These are phyloP conservation scores for Colletotrichum spaethianum DNA, from an alignment of 2,329 filamentous ascomycete species.

Conservation along the genomic window DNA sequence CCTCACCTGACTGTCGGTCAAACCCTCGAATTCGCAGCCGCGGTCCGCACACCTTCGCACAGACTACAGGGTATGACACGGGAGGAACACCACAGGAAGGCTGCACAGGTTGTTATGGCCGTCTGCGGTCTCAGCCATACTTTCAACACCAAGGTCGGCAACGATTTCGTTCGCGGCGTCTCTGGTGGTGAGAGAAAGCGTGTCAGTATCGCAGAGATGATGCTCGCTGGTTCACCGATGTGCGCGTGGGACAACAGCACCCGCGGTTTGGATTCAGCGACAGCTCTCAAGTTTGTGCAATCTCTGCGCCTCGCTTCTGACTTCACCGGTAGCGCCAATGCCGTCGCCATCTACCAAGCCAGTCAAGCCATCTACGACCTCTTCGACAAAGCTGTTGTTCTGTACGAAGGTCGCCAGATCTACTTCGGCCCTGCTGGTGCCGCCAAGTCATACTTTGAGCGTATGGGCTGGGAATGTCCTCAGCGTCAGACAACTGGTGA, in stretches of 20 bases:
- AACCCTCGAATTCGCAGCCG: constrained; percentile 80
- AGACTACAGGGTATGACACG: constrained; percentile 74
- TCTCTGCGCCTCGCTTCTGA: constrained; percentile 76
- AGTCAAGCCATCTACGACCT: constrained; percentile 78
- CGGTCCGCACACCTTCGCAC: constrained; percentile 76
- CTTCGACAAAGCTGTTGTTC: constrained; percentile 82
- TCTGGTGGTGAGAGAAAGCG: constrained; percentile 83
- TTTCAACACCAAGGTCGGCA: constrained; percentile 80
- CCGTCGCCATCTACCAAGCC: constrained; percentile 81
- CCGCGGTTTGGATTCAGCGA: constrained; percentile 80
- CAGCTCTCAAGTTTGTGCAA: constrained; percentile 80
- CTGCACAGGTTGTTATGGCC: constrained; percentile 78
- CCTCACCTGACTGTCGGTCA: constrained; percentile 83
- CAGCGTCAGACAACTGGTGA: constrained; percentile 77
- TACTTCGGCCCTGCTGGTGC: constrained; percentile 76
- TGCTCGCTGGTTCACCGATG: constrained; percentile 72
- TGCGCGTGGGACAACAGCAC: constrained; percentile 80
- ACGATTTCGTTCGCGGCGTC: constrained; percentile 80
- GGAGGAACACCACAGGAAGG: constrained; percentile 71
- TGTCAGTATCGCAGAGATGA: constrained; percentile 85
- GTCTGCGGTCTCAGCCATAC: constrained; percentile 82
- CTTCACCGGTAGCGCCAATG: constrained; percentile 72
- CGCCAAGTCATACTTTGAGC: constrained; percentile 77
- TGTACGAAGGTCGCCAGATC: constrained; percentile 84
- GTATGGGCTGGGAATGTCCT: constrained; percentile 78